phyloP scores from a whole-genome alignment of 2,329 filamentous ascomycete species.

The Diaporthe vaccinii region DNA sequence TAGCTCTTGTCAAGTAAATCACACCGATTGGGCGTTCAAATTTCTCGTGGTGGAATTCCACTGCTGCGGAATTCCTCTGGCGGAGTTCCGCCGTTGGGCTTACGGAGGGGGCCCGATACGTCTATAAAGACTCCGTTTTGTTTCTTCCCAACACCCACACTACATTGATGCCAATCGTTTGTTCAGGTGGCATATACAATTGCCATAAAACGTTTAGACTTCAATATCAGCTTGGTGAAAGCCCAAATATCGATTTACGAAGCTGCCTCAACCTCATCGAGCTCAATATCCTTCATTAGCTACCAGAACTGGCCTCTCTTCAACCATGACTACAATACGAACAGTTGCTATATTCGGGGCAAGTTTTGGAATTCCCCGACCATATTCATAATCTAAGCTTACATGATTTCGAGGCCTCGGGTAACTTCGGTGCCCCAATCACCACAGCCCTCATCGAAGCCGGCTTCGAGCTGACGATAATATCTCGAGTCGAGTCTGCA shows the following conservation, averaged over 20 bases:
- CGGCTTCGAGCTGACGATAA: slow-evolving; percentile 53
- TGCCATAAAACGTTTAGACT: neutral
- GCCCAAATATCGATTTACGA: neutral
- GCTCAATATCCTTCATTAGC: too few relatives aligned
- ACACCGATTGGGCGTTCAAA: neutral
- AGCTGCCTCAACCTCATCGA: neutral
- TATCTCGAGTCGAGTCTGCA: slow-evolving; percentile 48
- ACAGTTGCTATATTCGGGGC: slow-evolving; percentile 56
- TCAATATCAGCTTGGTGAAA: neutral
- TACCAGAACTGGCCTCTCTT: neutral
- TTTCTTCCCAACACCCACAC: neutral
- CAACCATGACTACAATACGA: slow-evolving; percentile 46
- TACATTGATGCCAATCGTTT: neutral
- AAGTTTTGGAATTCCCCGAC: slow-evolving; percentile 2
- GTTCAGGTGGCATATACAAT: neutral
- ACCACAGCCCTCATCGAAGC: slow-evolving; percentile 37
- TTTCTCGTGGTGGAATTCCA: neutral
- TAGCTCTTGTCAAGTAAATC: neutral
- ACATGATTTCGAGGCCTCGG: slow-evolving; percentile 45
- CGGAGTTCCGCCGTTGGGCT: slow-evolving; percentile 31
- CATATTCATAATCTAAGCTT: neutral
- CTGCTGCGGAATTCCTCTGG: slow-evolving; percentile 27
- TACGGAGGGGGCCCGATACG: neutral
- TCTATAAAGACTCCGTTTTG: neutral
- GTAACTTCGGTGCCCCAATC: slow-evolving; percentile 50